A percentile compares a stretch with the other conserved stretches of the same genome.
phyloP scores from a whole-genome alignment of 2,329 filamentous ascomycete species.

The Ciborinia camelliae region DNA sequence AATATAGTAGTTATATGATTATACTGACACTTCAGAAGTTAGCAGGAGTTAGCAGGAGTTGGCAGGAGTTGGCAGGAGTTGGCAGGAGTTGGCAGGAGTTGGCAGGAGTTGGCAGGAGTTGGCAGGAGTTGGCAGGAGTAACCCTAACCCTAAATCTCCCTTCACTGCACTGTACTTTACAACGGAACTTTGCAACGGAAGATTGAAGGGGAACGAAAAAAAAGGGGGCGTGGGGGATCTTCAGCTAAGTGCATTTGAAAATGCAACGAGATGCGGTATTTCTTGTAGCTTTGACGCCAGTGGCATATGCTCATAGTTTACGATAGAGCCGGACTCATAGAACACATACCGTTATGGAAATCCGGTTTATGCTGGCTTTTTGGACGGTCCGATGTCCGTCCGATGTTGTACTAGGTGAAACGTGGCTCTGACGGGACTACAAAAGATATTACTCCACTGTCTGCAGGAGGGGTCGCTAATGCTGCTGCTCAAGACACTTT shows the following conservation, averaged over 20 bases:
- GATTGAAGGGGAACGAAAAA: too few relatives aligned
- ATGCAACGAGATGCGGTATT: not conserved
- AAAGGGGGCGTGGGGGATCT: not conserved
- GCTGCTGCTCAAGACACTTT: conserved; percentile 59
- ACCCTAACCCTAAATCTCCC: too few relatives aligned
- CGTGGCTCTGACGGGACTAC: conserved; percentile 48
- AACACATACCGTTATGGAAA: not conserved
- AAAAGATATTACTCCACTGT: conserved; percentile 42
- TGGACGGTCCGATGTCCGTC: not conserved
- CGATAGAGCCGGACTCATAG: not conserved
- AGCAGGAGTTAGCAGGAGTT: too few relatives aligned
- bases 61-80: too few relatives aligned
- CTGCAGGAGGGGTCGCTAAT: conserved; percentile 60
- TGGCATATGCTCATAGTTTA: not conserved
- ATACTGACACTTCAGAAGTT: too few relatives aligned
- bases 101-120: too few relatives aligned
- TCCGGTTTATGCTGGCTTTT: not conserved
- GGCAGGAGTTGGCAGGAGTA: too few relatives aligned
- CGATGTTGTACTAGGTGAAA: conserved; percentile 40
- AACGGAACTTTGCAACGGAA: too few relatives aligned
- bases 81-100: too few relatives aligned
- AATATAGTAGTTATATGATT: too few relatives aligned
- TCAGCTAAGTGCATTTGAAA: not conserved
- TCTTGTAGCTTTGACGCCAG: not conserved
- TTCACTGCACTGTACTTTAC: not conserved